Evolutionary conservation across 106 monocot species (phyloP).

Genomic region (Narthecium ossifragum): DNA sequence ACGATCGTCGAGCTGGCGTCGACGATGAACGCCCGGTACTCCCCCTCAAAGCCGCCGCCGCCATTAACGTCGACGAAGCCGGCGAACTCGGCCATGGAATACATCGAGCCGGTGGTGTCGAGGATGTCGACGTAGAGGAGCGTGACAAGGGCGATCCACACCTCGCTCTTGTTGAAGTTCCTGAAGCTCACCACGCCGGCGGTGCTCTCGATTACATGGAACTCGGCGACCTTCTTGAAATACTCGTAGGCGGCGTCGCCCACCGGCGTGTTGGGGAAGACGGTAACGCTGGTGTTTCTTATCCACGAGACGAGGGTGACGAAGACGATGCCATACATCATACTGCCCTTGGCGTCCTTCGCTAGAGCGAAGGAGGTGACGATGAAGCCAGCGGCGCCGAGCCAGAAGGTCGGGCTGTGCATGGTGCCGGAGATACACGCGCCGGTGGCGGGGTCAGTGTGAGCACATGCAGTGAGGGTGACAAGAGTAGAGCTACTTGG

Average conservation of each 20-base stretch:
- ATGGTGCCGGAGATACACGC: conserved; percentile 26
- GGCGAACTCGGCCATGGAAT: conserved; percentile 71
- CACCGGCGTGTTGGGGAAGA: conserved; percentile 40
- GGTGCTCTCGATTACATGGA: conserved; percentile 42
- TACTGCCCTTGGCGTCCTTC: conserved; percentile 38
- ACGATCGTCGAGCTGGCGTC: conserved; percentile 47
- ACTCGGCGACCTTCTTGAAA: conserved; percentile 49
- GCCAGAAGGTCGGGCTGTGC: conserved; percentile 72
- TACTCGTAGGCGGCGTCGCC: conserved; percentile 40
- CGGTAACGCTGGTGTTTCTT: conserved; percentile 36
- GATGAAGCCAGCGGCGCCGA: conserved; percentile 51
- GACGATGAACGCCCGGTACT: conserved; percentile 56
- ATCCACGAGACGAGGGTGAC: conserved; percentile 66
- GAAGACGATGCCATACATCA: conserved; percentile 63
- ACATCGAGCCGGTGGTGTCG: conserved; percentile 68
- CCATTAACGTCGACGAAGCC: conserved; percentile 46
- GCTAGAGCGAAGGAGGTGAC: conserved; percentile 35
- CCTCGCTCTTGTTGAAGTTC: conserved; percentile 19
- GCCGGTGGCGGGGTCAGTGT: conserved; percentile 25
- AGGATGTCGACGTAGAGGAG: conserved; percentile 68
- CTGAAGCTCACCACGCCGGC: conserved; percentile 35
- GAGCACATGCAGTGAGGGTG: conserved; percentile 39
- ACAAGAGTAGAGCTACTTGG: conserved; percentile 48
- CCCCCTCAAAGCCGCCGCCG: conserved; percentile 50
- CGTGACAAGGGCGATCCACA: conserved; percentile 45